These are phyloP conservation scores for Camillea tinctor DNA, from an alignment of 2,329 filamentous ascomycete species.

Conservation along the genomic window DNA sequence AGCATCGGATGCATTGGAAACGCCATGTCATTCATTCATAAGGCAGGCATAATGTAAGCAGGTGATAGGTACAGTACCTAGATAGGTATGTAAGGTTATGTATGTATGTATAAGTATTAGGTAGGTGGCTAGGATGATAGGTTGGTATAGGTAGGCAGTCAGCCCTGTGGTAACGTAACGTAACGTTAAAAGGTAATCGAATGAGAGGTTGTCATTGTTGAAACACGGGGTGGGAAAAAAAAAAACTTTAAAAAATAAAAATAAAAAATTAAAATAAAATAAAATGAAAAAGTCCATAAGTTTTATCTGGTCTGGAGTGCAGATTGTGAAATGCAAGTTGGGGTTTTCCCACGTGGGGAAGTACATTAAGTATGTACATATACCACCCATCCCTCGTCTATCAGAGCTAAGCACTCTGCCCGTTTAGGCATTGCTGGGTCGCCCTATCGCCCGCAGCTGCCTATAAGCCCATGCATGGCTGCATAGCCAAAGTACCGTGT, in stretches of 20 bases:
- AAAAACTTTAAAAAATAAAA: no score
- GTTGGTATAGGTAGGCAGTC: background rate
- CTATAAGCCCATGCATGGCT: background rate
- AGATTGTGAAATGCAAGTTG: background rate
- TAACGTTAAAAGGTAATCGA: background rate
- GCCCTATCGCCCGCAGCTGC: background rate
- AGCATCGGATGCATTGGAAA: no score
- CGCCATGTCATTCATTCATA: no score
- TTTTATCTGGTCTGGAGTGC: background rate
- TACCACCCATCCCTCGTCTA: background rate
- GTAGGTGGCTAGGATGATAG: no score
- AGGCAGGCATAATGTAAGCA: no score
- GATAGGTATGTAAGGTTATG: no score
- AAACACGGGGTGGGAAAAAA: no score
- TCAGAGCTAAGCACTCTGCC: background rate
- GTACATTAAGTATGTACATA: background rate
- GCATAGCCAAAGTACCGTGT: background rate
- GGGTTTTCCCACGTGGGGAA: background rate
- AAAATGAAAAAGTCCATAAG: background rate
- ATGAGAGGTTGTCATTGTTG: background rate
- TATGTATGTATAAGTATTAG: no score
- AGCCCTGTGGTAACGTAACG: background rate
- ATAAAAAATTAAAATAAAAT: background rate
- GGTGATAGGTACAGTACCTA: no score
- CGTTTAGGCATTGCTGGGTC: background rate